Evolutionary conservation across 208 protist species (phyloP).

Genomic region (Trypanosoma congolense): DNA sequence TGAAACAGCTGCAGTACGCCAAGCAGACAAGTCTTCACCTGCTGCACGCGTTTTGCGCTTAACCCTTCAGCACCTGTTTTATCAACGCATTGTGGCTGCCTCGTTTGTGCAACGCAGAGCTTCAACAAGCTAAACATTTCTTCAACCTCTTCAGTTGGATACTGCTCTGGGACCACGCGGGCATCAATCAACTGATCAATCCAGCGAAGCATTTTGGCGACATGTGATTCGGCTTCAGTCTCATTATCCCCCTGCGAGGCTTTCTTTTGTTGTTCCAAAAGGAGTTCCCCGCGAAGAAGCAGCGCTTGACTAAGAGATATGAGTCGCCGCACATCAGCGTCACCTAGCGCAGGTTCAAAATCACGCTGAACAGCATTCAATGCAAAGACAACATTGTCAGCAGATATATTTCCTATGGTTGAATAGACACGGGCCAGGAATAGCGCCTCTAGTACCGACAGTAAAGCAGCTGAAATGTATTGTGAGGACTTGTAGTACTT

Average conservation of each 20-base stretch:
- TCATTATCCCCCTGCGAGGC: background rate
- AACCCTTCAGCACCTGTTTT: slow-evolving; percentile 1
- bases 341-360: slow-evolving; percentile 55
- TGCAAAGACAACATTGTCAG: slow-evolving; percentile 59
- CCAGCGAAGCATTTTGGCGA: slow-evolving; percentile 9
- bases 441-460: slow-evolving; percentile 68
- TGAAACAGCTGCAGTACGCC: slow-evolving; percentile 62
- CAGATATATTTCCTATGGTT: slow-evolving; percentile 63
- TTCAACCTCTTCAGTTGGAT: slow-evolving; percentile 20
- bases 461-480: slow-evolving; percentile 45
- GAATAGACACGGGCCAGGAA: slow-evolving; percentile 73
- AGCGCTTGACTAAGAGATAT: slow-evolving; percentile 66
- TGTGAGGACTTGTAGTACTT: slow-evolving; percentile 67
- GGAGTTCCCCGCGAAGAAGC: slow-evolving; percentile 50
- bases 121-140: slow-evolving; percentile 20
- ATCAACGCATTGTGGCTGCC: background rate
- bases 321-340: slow-evolving; percentile 42
- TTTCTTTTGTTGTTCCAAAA: slow-evolving; percentile 7
- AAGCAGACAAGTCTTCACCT: slow-evolving; percentile 57
- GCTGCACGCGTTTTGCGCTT: slow-evolving; percentile 31
- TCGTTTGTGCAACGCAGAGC: background rate
- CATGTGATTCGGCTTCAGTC: background rate
- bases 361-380: slow-evolving; percentile 46
- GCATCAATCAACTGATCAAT: slow-evolving; percentile 24
- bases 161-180: slow-evolving; percentile 18